Base-by-base conservation (phyloP, 2,329 filamentous ascomycete genomes). In the Hypoxylon sp. region DNA sequence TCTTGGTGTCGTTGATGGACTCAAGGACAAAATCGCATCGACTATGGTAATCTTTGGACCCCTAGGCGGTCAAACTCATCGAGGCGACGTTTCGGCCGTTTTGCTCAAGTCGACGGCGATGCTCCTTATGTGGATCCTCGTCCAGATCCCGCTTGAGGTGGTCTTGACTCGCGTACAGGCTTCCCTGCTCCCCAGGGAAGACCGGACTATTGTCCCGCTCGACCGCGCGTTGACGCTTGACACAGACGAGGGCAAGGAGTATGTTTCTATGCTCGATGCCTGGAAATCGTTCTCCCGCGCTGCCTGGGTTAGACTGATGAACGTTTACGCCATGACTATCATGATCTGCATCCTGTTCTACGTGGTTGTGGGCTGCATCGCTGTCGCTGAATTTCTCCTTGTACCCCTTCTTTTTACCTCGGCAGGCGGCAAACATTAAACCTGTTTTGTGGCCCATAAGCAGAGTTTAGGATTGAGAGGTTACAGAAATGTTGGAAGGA, bases 191-290 rank as follows among this genome's bases (percentile, higher is more conserved):
- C 86, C 92, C 0, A 88, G 91, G 60, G 88, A 91, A n/a, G 86
- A 93, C 69, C 89, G 94, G 78, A 88, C 92, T 21, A 91, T 97
- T 69, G 88, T 97, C 53, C 89, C 91, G 39, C 96, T 97, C 72
- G 94, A 97, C 82, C 90, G 92, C 66, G 89, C 89, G 37, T 94
- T 96, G 73, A 87, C 85, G 64, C 91, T 91, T 69, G 89, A 88
- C 16, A 84, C 86, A 63, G 83, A 91, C 50, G 81, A 91, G 14
- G 89, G 87, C 59, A 86, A 83, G 67, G 90, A 91, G 70, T 88
- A 87, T 70, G 83, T 92, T 65, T 86, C 90, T 30, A 85, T 94
- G 73, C 74, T 85, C 30, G 90, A 94, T 72, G 93, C 93, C 0
- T 94, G 92, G 90, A 85, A 82, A 71, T 91, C 88, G 27, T 93